These are phyloP conservation scores for Colletotrichum cordylinicola DNA, from an alignment of 2,329 filamentous ascomycete genomes.

Conservation along the genomic window DNA sequence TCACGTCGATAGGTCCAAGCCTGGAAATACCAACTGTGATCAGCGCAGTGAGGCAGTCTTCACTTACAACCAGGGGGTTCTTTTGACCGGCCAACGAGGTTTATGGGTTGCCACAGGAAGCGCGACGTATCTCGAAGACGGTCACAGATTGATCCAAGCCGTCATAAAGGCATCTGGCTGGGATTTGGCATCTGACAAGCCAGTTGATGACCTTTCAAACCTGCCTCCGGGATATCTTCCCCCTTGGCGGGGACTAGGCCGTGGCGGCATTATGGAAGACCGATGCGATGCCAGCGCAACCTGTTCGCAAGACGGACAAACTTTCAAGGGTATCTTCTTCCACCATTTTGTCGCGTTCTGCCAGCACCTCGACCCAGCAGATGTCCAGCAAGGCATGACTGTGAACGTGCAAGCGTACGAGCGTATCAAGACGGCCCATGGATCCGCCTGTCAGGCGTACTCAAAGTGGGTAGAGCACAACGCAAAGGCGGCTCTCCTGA, in stretches of 20 bases:
- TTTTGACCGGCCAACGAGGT: slow-evolving; percentile 81
- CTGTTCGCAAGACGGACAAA: slow-evolving; percentile 85
- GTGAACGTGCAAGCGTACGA: slow-evolving; percentile 35
- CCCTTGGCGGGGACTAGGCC: slow-evolving; percentile 77
- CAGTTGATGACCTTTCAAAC: slow-evolving; percentile 44
- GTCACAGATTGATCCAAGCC: slow-evolving; percentile 75
- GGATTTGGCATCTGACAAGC: slow-evolving; percentile 49
- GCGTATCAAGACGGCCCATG: slow-evolving; percentile 51
- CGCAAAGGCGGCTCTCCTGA: slow-evolving; percentile 73
- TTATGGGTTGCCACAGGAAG: slow-evolving; percentile 81
- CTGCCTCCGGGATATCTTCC: slow-evolving; percentile 45
- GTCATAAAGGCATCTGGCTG: slow-evolving; percentile 84
- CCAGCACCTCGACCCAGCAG: slow-evolving; percentile 57
- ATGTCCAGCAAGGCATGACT: slow-evolving; percentile 26
- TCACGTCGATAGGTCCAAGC: slow-evolving; percentile 71
- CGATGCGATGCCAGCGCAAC: slow-evolving; percentile 75
- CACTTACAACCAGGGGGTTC: slow-evolving; percentile 93
- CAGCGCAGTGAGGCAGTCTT: slow-evolving; percentile 87
- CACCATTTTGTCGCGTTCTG: slow-evolving; percentile 87
- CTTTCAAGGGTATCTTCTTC: slow-evolving; percentile 96
- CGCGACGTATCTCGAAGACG: slow-evolving; percentile 75
- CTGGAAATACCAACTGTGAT: slow-evolving; percentile 78
- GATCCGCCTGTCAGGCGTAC: slow-evolving; percentile 68
- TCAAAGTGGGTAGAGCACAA: slow-evolving; percentile 81
- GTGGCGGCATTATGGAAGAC: slow-evolving; percentile 83